Percentiles rank a stretch among this genome's conserved stretches.
Evolutionary conservation across 345 rosid genomes (phyloP).

Genomic region (Euphorbia lathyris): DNA sequence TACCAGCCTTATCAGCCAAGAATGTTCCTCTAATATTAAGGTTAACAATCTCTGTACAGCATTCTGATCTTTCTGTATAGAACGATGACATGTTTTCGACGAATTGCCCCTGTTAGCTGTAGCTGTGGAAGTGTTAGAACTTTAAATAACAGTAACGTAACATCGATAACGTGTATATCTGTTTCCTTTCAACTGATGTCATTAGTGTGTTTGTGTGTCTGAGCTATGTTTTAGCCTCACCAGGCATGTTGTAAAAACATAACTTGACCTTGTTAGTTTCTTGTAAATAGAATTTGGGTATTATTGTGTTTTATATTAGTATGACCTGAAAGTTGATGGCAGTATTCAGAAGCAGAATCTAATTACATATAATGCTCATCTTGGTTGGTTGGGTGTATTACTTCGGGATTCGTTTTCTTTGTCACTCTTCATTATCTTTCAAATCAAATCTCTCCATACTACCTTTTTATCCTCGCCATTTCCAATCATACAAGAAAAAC

Average conservation of each 20-base stretch:
- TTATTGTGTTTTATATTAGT: not conserved
- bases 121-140: not conserved
- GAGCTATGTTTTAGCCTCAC: not conserved
- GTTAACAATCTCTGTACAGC: conserved; percentile 21
- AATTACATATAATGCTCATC: not conserved
- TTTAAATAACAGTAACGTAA: not conserved
- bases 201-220: not conserved
- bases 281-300: conserved; percentile 5
- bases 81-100: not conserved
- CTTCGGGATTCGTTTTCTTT: not conserved
- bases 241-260: not conserved
- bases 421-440: conserved; percentile 33
- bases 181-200: not conserved
- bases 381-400: too few species aligned
- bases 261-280: not conserved
- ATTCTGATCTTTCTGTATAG: conserved; percentile 5
- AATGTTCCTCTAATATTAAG: conserved; percentile 20
- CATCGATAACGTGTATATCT: not conserved
- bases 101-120: not conserved
- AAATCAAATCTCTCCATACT: conserved; percentile 33
- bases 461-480: conserved; percentile 18
- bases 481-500: conserved; percentile 22
- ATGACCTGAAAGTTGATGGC: not conserved
- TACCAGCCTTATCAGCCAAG: conserved; percentile 9
- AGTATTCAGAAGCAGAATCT: too few species aligned